These are phyloP conservation scores for Plectosphaerella plurivora DNA, from an alignment of 2,329 filamentous ascomycete genomes.

Conservation along the genomic window DNA sequence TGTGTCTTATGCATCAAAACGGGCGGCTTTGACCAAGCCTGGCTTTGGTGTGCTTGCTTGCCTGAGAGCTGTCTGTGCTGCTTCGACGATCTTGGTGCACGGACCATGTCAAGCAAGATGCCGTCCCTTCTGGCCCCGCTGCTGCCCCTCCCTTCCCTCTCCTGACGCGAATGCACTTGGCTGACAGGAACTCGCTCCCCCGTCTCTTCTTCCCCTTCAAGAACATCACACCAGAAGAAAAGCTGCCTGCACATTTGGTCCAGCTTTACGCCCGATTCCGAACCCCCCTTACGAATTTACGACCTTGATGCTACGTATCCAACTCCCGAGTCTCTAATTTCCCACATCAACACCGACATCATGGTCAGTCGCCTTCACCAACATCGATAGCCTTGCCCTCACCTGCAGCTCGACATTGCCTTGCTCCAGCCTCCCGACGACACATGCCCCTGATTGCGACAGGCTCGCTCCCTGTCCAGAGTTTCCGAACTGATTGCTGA, in stretches of 20 bases:
- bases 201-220: constrained; percentile 9
- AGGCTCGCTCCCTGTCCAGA: neutral
- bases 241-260: constrained; percentile 10
- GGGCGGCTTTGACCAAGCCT: neutral
- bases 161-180: neutral
- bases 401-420: neutral
- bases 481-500: neutral
- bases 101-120: constrained; percentile 1
- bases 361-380: constrained; percentile 2
- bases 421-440: neutral
- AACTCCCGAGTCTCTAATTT: neutral
- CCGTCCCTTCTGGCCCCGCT: constrained; percentile 6
- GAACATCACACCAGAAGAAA: constrained; percentile 12
- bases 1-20: neutral
- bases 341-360: neutral
- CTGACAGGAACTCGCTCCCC: constrained; percentile 7
- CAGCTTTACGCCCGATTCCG: constrained; percentile 6
- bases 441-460: neutral
- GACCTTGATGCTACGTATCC: neutral
- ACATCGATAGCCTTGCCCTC: too few species aligned
- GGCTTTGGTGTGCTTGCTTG: too few species aligned
- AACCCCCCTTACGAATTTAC: neutral
- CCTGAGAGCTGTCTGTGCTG: neutral
- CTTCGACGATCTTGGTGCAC: neutral
- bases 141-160: constrained; percentile 7